These are phyloP conservation scores for Mortierella alpina DNA, from an alignment of 192 early-diverging fungal genomes.

Conservation along the genomic window DNA sequence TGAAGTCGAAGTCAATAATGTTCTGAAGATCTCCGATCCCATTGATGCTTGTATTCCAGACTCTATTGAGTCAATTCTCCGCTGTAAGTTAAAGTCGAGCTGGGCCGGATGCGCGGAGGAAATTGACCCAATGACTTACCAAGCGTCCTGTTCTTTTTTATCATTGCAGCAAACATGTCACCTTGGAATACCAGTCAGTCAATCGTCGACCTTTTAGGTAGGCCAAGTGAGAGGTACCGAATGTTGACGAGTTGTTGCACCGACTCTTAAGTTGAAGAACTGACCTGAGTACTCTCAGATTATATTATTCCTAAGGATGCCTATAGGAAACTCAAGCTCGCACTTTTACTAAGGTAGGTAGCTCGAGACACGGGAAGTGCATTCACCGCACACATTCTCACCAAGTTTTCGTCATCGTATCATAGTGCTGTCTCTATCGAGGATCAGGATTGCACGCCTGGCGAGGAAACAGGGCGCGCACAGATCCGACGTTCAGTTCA, in stretches of 20 bases:
- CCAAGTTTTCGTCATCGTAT: neutral
- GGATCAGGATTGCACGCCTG: neutral
- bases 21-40: neutral
- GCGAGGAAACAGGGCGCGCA: neutral
- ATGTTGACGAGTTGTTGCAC: neutral
- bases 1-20: slow-evolving; percentile 34
- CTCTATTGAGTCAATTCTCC: neutral
- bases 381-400: neutral
- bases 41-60: neutral
- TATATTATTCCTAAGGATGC: slow-evolving; percentile 5
- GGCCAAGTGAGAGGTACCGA: neutral
- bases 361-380: neutral
- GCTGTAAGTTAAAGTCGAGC: neutral
- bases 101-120: too few species aligned
- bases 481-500: slow-evolving; percentile 19
- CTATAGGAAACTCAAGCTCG: slow-evolving; percentile 43
- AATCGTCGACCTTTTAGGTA: slow-evolving; percentile 34
- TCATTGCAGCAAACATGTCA: slow-evolving; percentile 11
- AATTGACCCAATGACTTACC: neutral
- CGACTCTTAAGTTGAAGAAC: too few species aligned
- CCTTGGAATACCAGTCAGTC: slow-evolving; percentile 40
- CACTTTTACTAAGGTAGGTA: slow-evolving; percentile 36
- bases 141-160: neutral
- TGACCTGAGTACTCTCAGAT: neutral
- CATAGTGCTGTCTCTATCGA: slow-evolving; percentile 32